These are phyloP conservation scores for Didymella lethalis DNA, from an alignment of 2,329 filamentous ascomycete species.

Conservation along the genomic window DNA sequence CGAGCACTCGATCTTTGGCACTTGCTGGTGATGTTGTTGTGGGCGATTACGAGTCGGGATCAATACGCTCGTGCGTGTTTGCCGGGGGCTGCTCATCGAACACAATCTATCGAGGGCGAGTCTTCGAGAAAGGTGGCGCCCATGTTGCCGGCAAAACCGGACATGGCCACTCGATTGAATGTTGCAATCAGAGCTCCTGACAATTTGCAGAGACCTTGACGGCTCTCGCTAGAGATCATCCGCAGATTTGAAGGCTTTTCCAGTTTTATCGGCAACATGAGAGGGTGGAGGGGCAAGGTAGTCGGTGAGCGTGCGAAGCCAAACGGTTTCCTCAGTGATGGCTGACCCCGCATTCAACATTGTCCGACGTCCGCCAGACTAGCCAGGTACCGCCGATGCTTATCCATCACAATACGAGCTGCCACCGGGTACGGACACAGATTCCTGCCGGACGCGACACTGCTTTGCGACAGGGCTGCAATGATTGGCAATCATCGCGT, in stretches of 20 bases:
- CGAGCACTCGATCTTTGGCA: background rate
- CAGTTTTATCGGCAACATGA: too few species aligned
- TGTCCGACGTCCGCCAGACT: background rate
- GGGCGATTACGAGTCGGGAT: background rate
- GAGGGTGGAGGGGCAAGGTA: background rate
- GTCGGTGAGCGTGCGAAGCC: slow-evolving; percentile 3
- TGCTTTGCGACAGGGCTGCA: slow-evolving; percentile 9
- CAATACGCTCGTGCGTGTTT: background rate
- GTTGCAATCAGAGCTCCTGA: too few species aligned
- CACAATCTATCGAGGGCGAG: background rate
- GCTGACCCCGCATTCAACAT: slow-evolving; percentile 23
- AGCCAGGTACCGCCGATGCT: slow-evolving; percentile 28
- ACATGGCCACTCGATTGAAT: too few species aligned
- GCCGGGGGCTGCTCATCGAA: background rate
- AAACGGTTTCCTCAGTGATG: slow-evolving; percentile 2
- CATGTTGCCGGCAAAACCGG: too few species aligned
- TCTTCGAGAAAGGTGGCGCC: background rate
- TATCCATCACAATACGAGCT: slow-evolving; percentile 28
- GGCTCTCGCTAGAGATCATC: too few species aligned
- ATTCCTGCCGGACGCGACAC: slow-evolving; percentile 10
- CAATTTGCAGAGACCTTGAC: too few species aligned
- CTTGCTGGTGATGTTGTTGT: background rate
- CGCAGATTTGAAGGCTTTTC: too few species aligned
- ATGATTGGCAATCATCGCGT: slow-evolving; percentile 5
- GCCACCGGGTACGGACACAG: slow-evolving; percentile 8